Conservation (phyloP, 2,329 filamentous ascomycete genomes). For the Trichoderma cornu-damae region DNA sequence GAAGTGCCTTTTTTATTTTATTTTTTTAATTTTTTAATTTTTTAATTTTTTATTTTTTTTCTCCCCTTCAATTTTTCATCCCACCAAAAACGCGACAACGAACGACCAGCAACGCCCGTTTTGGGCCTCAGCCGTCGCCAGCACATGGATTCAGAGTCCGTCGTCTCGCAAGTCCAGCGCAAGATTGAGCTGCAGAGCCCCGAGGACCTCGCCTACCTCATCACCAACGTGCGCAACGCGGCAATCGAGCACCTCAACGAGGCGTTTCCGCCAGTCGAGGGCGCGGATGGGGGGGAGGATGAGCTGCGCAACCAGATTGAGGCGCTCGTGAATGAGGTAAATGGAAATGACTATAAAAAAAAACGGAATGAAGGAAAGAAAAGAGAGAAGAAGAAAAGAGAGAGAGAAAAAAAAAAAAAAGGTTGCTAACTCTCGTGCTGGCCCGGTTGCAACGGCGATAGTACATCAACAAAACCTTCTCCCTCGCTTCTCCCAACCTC, state of each 20-base stretch:
- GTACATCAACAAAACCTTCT: slow-evolving; percentile 60
- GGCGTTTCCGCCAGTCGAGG: slow-evolving; percentile 60
- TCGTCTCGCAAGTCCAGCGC: slow-evolving; percentile 50
- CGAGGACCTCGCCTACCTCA: slow-evolving; percentile 65
- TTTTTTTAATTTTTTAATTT: too few species aligned
- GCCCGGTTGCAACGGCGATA: slow-evolving; percentile 30
- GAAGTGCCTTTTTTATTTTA: too few species aligned
- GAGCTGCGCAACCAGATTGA: slow-evolving; percentile 56
- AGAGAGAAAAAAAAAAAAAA: background rate
- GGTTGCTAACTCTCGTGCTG: background rate
- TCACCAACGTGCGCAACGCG: slow-evolving; percentile 62
- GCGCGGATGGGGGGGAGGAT: slow-evolving; percentile 43
- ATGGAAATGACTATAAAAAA: background rate
- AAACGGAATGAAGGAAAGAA: background rate
- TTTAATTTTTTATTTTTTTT: too few species aligned
- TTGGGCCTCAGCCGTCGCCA: too few species aligned
- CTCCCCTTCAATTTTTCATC: too few species aligned
- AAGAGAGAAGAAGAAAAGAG: background rate
- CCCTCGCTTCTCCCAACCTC: slow-evolving; percentile 54
- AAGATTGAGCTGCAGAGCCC: slow-evolving; percentile 76
- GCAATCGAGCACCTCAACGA: slow-evolving; percentile 62
- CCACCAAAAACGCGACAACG: too few species aligned
- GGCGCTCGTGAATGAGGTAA: slow-evolving; percentile 53
- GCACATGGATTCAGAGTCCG: slow-evolving; percentile 34
- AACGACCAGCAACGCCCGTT: too few species aligned